A percentile compares a stretch with the other conserved stretches of the same genome.
Evolutionary conservation across 139 green algal species (phyloP).

Genomic region (Chlamydomonas sp.): DNA sequence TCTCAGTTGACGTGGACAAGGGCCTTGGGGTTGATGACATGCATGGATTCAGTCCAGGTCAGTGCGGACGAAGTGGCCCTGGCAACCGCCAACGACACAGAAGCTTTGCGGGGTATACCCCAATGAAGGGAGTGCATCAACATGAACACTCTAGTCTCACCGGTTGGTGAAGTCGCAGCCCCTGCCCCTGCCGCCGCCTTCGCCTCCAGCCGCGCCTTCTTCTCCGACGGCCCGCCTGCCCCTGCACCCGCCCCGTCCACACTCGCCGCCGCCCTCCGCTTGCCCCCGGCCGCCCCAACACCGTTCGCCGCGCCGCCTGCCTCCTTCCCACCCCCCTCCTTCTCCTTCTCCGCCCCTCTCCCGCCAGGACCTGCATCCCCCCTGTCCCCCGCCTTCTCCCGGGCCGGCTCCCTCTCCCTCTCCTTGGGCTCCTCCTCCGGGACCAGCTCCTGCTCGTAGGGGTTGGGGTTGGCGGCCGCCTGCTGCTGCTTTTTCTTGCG

Average conservation of each 20-base stretch:
- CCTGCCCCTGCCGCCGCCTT: neutral
- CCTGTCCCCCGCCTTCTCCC: neutral
- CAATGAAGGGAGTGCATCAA: too few relatives aligned
- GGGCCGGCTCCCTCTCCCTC: constrained; percentile 2
- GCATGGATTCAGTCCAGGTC: too few relatives aligned
- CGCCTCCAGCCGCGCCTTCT: neutral
- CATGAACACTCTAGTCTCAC: too few relatives aligned
- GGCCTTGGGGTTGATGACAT: too few relatives aligned
- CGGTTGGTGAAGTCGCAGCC: too few relatives aligned
- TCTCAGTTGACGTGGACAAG: too few relatives aligned
- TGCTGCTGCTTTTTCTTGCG: constrained; percentile 3
- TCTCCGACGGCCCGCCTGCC: neutral
- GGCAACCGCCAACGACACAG: too few relatives aligned
- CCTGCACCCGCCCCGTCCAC: neutral
- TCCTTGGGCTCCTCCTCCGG: neutral
- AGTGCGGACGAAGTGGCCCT: too few relatives aligned
- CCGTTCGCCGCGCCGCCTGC: neutral
- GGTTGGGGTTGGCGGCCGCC: neutral
- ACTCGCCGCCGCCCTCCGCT: constrained; percentile 8
- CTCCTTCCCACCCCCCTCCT: neutral
- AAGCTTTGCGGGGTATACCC: too few relatives aligned
- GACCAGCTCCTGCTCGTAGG: neutral
- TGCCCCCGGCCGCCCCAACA: neutral
- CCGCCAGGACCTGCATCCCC: neutral
- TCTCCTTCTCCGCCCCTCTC: neutral